Conservation (phyloP, 768 basidiomycete species). For the Russula earlei region DNA sequence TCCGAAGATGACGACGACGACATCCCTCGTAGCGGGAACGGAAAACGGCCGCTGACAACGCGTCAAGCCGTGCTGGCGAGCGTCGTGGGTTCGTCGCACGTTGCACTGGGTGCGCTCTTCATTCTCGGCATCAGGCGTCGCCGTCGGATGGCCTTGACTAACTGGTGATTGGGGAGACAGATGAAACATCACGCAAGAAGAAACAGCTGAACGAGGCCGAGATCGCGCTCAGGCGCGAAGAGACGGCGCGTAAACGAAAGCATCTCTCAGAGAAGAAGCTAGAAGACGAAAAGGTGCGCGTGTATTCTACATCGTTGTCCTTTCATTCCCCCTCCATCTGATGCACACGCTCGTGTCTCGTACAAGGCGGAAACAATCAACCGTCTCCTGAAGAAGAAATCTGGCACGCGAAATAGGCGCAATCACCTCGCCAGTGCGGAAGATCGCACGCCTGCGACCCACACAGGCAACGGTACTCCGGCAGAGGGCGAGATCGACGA, state of each 20-base stretch:
- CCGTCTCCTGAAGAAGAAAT: slow-evolving; percentile 78
- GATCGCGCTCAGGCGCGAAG: slow-evolving; percentile 64
- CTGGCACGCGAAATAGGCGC: slow-evolving; percentile 53
- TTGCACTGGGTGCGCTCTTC: slow-evolving; percentile 43
- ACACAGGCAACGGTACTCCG: slow-evolving; percentile 25
- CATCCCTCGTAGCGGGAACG: slow-evolving; percentile 23
- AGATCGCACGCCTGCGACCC: slow-evolving; percentile 31
- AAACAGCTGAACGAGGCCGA: slow-evolving; percentile 64
- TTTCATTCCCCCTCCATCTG: not conserved
- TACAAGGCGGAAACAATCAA: slow-evolving; percentile 78
- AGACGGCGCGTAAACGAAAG: slow-evolving; percentile 73
- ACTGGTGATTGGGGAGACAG: slow-evolving; percentile 9
- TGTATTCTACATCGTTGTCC: not conserved
- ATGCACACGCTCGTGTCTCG: not conserved
- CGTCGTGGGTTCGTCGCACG: slow-evolving; percentile 58
- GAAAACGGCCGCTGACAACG: slow-evolving; percentile 30
- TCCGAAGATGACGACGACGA: slow-evolving; percentile 27
- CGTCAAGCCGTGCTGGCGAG: slow-evolving; percentile 66
- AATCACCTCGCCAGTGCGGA: slow-evolving; percentile 41
- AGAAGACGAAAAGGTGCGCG: slow-evolving; percentile 70
- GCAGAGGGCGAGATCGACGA: slow-evolving; percentile 31
- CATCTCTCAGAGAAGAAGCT: slow-evolving; percentile 76
- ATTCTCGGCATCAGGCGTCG: not conserved
- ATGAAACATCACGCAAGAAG: slow-evolving; percentile 42
- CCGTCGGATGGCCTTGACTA: not conserved